Percentiles rank a stretch among this genome's conserved stretches.
Conservation (phyloP, 2,329 filamentous ascomycete genomes). For the Amesomyces nigricolor region DNA sequence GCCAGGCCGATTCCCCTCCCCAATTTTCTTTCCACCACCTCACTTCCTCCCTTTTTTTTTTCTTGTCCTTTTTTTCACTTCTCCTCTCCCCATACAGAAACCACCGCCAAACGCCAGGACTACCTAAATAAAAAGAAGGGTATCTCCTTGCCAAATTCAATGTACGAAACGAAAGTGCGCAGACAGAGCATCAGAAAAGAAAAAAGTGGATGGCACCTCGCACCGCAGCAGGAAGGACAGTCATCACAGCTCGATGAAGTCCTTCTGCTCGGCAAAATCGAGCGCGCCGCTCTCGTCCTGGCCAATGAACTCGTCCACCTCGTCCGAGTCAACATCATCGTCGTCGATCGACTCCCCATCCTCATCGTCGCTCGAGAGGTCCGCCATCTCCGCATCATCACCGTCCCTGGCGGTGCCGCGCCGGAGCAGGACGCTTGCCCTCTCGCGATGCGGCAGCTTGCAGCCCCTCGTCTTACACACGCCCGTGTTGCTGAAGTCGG, state of each 20-base stretch:
- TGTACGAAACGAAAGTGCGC: background rate
- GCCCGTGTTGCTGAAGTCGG: constrained; percentile 89
- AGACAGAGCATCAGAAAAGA: constrained; percentile 1
- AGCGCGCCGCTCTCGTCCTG: constrained; percentile 49
- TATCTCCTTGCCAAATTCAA: background rate
- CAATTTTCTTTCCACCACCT: too few species aligned
- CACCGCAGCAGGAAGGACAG: constrained; percentile 18
- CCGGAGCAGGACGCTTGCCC: constrained; percentile 67
- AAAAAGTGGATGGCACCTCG: constrained; percentile 11
- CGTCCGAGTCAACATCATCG: constrained; percentile 76
- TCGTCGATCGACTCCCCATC: constrained; percentile 62
- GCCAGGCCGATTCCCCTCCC: too few species aligned
- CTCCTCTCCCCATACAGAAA: too few species aligned
- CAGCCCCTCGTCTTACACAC: constrained; percentile 75
- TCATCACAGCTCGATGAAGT: constrained; percentile 50
- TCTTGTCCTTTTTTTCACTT: too few species aligned
- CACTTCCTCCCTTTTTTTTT: too few species aligned
- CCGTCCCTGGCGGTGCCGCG: constrained; percentile 50
- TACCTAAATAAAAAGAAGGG: background rate
- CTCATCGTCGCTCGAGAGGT: constrained; percentile 76
- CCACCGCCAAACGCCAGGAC: too few species aligned
- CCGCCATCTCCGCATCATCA: constrained; percentile 53
- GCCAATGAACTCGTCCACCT: constrained; percentile 59
- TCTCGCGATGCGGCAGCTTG: constrained; percentile 80
- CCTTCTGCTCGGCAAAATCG: constrained; percentile 53